Conservation (phyloP, 352 stramenopile species). For the Pythium apleroticum region DNA sequence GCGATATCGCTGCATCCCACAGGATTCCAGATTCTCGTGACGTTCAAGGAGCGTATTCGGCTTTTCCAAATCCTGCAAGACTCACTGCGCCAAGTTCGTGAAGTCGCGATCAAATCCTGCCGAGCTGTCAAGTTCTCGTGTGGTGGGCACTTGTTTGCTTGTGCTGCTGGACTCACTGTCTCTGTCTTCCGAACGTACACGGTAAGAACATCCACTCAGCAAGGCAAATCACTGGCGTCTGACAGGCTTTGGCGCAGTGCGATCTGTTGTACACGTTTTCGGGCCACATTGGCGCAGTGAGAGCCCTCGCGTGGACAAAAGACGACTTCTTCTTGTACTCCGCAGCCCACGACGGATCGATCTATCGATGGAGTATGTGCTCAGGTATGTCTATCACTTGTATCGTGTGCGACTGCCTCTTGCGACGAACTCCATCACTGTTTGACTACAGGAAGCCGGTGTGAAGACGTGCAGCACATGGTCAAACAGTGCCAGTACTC, state of each 20-base stretch:
- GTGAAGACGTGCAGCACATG: conserved; percentile 73
- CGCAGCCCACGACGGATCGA: conserved; percentile 69
- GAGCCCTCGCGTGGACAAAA: conserved; percentile 57
- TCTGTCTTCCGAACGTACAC: conserved; percentile 66
- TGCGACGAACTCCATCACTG: not conserved
- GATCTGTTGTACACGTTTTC: conserved; percentile 70
- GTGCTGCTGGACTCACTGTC: conserved; percentile 62
- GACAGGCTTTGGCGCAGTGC: conserved; percentile 27
- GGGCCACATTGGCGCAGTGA: conserved; percentile 78
- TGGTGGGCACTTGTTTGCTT: conserved; percentile 78
- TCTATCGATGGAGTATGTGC: conserved; percentile 77
- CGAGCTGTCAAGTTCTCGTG: conserved; percentile 57
- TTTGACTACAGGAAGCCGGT: conserved; percentile 40
- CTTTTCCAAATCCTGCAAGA: conserved; percentile 76
- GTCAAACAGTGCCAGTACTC: conserved; percentile 80
- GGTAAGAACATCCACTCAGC: conserved; percentile 25
- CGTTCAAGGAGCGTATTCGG: conserved; percentile 78
- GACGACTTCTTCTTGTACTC: conserved; percentile 82
- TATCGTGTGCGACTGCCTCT: no score
- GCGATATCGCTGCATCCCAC: conserved; percentile 65
- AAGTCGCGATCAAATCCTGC: conserved; percentile 69
- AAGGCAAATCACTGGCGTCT: no score
- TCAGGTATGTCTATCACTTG: conserved; percentile 27
- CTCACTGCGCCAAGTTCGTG: conserved; percentile 56
- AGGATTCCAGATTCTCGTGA: conserved; percentile 68